phyloP scores from a whole-genome alignment of 768 basidiomycete genomes.

The Serendipita sp. region DNA sequence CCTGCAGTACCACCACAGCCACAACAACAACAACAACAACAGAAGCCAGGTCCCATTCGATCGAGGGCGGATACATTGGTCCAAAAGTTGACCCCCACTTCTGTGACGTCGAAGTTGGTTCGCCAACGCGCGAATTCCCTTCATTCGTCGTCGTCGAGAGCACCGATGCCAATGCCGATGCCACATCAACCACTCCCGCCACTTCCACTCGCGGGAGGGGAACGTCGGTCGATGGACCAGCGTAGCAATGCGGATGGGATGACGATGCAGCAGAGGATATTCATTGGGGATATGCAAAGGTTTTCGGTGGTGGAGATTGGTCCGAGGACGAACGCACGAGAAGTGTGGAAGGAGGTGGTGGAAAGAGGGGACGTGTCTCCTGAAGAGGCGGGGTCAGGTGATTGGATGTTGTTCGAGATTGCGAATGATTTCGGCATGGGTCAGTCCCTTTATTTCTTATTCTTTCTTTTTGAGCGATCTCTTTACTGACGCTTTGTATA shows the following conservation, averaged over 20 bases:
- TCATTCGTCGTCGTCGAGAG: background rate
- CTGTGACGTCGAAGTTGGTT: background rate
- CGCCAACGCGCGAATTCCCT: background rate
- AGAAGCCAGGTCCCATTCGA: background rate
- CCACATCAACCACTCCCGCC: background rate
- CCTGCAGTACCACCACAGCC: background rate
- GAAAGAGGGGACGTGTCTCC: slow-evolving; percentile 44
- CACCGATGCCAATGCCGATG: background rate
- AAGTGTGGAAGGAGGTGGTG: slow-evolving; percentile 52
- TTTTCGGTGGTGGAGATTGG: slow-evolving; percentile 61
- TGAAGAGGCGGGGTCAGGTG: slow-evolving; percentile 33
- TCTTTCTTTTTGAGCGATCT: background rate
- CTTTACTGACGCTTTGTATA: slow-evolving; percentile 11
- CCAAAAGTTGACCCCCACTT: background rate
- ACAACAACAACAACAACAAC: background rate
- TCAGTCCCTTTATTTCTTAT: slow-evolving; percentile 20
- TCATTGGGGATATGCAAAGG: slow-evolving; percentile 60
- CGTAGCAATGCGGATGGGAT: slow-evolving; percentile 12
- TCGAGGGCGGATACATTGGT: background rate
- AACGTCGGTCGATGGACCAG: slow-evolving; percentile 16
- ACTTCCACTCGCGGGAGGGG: slow-evolving; percentile 10
- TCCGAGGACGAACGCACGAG: slow-evolving; percentile 49
- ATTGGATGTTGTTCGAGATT: slow-evolving; percentile 84
- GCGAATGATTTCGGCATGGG: slow-evolving; percentile 90
- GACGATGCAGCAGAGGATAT: slow-evolving; percentile 51